phyloP scores from a whole-genome alignment of 108 stramenopile genomes.

The Schizochytrium sp. region DNA sequence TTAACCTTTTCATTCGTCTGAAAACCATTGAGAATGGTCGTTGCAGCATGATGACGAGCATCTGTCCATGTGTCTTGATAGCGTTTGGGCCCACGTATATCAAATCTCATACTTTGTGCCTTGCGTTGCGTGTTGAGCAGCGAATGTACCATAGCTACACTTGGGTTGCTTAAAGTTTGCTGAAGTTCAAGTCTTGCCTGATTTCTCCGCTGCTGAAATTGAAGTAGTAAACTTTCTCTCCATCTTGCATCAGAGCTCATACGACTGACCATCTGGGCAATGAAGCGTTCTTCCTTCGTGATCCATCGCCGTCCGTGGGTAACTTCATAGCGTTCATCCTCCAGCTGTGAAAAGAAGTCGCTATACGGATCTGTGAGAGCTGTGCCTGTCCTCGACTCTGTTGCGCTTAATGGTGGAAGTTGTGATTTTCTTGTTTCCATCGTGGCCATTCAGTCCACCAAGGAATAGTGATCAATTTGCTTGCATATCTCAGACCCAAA shows the following conservation, averaged over 20 bases:
- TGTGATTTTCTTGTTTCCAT: no score
- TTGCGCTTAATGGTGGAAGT: no score
- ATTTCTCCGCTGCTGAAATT: not conserved
- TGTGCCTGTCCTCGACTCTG: no score
- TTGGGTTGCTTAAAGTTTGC: not conserved
- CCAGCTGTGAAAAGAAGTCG: no score
- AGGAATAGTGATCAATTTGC: no score
- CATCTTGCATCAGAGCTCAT: not conserved
- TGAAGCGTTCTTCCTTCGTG: not conserved
- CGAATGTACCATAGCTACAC: no score
- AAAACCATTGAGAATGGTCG: not conserved
- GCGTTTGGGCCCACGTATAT: not conserved
- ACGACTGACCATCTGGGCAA: not conserved
- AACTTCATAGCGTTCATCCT: no score
- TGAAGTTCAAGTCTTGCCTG: slow-evolving; percentile 23
- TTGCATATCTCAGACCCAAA: no score
- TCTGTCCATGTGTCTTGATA: not conserved
- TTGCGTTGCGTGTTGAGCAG: not conserved
- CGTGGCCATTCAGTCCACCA: no score
- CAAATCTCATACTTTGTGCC: not conserved
- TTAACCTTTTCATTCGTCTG: not conserved
- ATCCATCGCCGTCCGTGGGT: no score
- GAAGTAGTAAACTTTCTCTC: not conserved
- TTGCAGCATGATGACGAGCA: not conserved
- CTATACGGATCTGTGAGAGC: no score